Percentiles rank a stretch among this genome's conserved stretches.
Conservation (phyloP, 768 basidiomycete genomes). For the Termitomyces sp. region DNA sequence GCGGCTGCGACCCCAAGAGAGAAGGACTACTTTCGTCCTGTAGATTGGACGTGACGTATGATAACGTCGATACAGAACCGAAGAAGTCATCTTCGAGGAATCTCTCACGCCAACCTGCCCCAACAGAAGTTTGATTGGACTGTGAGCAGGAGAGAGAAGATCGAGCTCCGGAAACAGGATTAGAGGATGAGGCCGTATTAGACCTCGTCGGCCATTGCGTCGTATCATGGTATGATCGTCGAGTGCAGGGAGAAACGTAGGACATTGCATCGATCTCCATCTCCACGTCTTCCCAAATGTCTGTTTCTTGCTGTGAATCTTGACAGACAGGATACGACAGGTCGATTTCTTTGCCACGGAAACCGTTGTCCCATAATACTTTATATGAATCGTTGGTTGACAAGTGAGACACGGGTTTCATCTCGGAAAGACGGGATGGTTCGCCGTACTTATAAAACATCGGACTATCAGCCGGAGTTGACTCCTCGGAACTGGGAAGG, state of each 20-base stretch:
- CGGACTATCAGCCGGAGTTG: slow-evolving; percentile 15
- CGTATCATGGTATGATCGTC: neutral
- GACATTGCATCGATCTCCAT: slow-evolving; percentile 4
- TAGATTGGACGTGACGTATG: slow-evolving; percentile 2
- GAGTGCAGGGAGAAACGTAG: neutral
- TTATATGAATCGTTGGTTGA: slow-evolving; percentile 7
- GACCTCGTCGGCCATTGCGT: slow-evolving; percentile 7
- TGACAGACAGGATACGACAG: neutral
- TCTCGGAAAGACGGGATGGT: slow-evolving; percentile 12
- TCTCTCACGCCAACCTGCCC: slow-evolving; percentile 6
- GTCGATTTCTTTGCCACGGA: neutral
- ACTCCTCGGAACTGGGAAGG: slow-evolving; percentile 4
- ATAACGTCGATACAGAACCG: slow-evolving; percentile 9
- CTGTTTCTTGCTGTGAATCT: slow-evolving; percentile 1
- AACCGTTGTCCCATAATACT: slow-evolving; percentile 2
- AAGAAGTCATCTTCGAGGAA: slow-evolving; percentile 6
- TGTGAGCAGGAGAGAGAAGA: slow-evolving; percentile 5
- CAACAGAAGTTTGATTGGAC: slow-evolving; percentile 1
- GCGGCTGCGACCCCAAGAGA: slow-evolving; percentile 2
- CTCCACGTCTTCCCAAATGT: slow-evolving; percentile 7
- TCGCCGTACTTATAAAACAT: slow-evolving; percentile 13
- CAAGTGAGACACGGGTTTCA: slow-evolving; percentile 12
- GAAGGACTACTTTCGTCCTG: neutral
- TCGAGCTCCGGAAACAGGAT: slow-evolving; percentile 11
- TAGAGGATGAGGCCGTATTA: slow-evolving; percentile 2